Percentiles rank a stretch among this genome's conserved stretches.
Conservation (phyloP, 2,329 filamentous ascomycete species). For the Penicillium sp. region DNA sequence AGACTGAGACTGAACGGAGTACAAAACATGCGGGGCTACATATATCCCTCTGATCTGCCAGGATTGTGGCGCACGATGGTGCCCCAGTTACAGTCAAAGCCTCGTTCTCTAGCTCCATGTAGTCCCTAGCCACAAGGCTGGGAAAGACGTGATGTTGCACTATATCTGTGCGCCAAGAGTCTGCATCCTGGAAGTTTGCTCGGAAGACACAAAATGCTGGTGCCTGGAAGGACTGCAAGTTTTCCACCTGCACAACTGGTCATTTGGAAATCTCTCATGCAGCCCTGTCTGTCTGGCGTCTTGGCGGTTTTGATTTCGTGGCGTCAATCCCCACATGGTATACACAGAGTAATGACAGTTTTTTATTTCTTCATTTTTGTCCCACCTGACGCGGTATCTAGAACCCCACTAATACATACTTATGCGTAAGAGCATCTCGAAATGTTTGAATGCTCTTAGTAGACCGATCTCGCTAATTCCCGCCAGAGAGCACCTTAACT, state of each 20-base stretch:
- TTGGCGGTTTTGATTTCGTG: neutral
- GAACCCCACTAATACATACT: too few relatives aligned
- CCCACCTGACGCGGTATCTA: too few relatives aligned
- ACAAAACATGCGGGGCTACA: too few relatives aligned
- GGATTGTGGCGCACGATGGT: conserved; percentile 23
- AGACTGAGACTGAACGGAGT: too few relatives aligned
- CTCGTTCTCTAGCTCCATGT: too few relatives aligned
- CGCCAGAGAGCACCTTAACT: too few relatives aligned
- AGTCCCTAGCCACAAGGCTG: conserved; percentile 19
- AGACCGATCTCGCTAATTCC: too few relatives aligned
- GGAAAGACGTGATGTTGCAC: conserved; percentile 17
- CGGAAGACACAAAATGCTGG: conserved; percentile 18
- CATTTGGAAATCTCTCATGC: neutral
- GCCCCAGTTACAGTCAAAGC: too few relatives aligned
- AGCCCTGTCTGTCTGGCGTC: conserved; percentile 1
- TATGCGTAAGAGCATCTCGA: too few relatives aligned
- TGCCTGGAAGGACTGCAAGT: conserved; percentile 19
- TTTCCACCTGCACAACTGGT: neutral
- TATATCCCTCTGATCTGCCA: neutral
- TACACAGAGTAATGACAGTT: too few relatives aligned
- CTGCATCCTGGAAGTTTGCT: neutral
- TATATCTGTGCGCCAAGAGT: conserved; percentile 19
- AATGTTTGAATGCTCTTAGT: too few relatives aligned
- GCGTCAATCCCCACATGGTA: neutral
- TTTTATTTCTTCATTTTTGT: too few relatives aligned